phyloP scores from a whole-genome alignment of 805 yeast genomes.

The Schwanniomyces polymorphus region DNA sequence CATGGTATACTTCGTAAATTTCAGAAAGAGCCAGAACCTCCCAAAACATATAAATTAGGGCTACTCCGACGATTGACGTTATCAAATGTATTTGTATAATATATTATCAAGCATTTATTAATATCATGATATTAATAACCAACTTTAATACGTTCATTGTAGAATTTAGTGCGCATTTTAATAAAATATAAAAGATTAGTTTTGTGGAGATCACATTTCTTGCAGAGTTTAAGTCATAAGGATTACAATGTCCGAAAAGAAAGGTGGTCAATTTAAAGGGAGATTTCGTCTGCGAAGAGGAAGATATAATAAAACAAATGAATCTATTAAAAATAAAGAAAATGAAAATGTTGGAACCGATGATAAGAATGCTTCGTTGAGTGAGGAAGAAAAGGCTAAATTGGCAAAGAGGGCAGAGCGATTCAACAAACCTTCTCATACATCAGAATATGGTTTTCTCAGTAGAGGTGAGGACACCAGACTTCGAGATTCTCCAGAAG shows the following conservation, averaged over 20 bases:
- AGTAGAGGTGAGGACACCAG: slow-evolving; percentile 60
- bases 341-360: neutral
- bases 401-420: slow-evolving; percentile 3
- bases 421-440: slow-evolving; percentile 1
- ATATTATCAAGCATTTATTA: neutral
- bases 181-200: neutral
- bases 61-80: too few species aligned
- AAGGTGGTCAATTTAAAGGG: neutral
- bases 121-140: neutral
- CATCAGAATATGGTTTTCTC: slow-evolving; percentile 48
- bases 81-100: too few species aligned
- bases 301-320: neutral
- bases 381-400: slow-evolving; percentile 1
- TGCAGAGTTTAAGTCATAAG: neutral
- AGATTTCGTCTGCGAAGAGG: neutral
- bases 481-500: slow-evolving; percentile 44
- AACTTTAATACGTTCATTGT: neutral
- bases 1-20: slow-evolving; percentile 16
- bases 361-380: neutral
- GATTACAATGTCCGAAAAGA: neutral
- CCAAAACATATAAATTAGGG: neutral
- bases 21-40: slow-evolving; percentile 2
- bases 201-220: neutral
- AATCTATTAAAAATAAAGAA: neutral
- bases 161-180: neutral